phyloP scores from a whole-genome alignment of 1,284 basidiomycete genomes.

The Cutaneotrichosporon mucoides region DNA sequence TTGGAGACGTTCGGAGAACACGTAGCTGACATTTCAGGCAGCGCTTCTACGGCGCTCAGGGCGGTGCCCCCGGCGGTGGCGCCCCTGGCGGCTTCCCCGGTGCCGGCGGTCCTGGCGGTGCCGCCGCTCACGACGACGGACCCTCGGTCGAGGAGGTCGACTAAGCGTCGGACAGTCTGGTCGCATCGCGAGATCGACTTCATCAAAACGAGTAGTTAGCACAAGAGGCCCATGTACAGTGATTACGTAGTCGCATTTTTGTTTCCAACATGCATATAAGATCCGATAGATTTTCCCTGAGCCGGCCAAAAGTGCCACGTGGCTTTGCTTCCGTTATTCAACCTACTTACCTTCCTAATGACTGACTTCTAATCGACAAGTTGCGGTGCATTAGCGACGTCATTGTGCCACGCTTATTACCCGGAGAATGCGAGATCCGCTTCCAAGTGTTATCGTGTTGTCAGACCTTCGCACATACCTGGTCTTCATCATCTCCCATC shows the following conservation, averaged over 20 bases:
- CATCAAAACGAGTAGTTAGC: conserved; percentile 1
- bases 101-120: conserved; percentile 45
- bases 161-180: conserved; percentile 34
- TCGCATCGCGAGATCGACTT: not conserved
- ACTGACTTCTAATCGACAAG: too few species aligned
- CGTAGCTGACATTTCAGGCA: not conserved
- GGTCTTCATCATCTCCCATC: not conserved
- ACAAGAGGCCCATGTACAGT: not conserved
- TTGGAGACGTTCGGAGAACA: too few species aligned
- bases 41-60: conserved; percentile 68
- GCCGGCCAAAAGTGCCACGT: not conserved
- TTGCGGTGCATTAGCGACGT: not conserved
- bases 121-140: conserved; percentile 55
- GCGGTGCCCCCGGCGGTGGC: conserved; percentile 53
- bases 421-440: too few species aligned
- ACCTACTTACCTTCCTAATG: too few species aligned
- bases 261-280: conserved; percentile 3
- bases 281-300: not conserved
- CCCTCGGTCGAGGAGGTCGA: conserved; percentile 59
- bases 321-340: not conserved
- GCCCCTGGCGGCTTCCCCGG: conserved; percentile 53
- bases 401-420: not conserved
- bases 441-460: not conserved
- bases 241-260: not conserved
- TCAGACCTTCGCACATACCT: not conserved